Evolutionary conservation across 257 asterid genomes (phyloP), one percentile per base, ranked within the genome.

Genomic region (Fraxinus excelsior): DNA sequence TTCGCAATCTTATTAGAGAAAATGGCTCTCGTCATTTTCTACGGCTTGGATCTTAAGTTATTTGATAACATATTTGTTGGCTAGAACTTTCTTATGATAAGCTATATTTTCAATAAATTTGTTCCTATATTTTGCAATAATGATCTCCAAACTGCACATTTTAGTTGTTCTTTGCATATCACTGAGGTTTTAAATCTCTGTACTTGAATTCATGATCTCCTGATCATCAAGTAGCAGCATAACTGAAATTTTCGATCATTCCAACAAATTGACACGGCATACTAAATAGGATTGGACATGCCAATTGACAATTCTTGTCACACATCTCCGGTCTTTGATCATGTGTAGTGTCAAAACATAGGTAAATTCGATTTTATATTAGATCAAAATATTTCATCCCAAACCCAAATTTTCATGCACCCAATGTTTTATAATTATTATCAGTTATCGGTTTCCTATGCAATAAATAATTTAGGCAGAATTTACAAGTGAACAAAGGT

Each of bases 21-120:
- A 49, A 71, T 77, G 84, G 74, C 35, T 46, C 84, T 71, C 64
- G 25, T 72, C 81, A 35, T 80, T 66, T 70, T 73, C 46, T 79
- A 72, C 79, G 76, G 85, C 79, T 81, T 77, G 44, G 76, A 71
- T 51, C 51, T 75, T 77, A 82, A 78, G 72, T 75, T 76, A 80
- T 71, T 72, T n/a, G 31, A 44, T 64, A 64, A 19, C 31, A 42
- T 23, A 42, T 74, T 21, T 80, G 34, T 74, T 80, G 66, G 73
- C 16, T 58, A 21, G 16, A 67, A 51, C 78, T 40, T 60, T 70
- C 49, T 35, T 37, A 23, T 71, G 25, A 71, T 71, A 5, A 8
- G 35, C 35, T 26, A 26, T 62, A 62, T 25, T n/a, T 56, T 18
- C 3, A 62, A 62, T 62, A 62, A 62, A 62, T 62, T 9, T 62